Evolutionary conservation across 768 basidiomycete genomes (phyloP).

Genomic region (Leucosporidium creatinivorum): DNA sequence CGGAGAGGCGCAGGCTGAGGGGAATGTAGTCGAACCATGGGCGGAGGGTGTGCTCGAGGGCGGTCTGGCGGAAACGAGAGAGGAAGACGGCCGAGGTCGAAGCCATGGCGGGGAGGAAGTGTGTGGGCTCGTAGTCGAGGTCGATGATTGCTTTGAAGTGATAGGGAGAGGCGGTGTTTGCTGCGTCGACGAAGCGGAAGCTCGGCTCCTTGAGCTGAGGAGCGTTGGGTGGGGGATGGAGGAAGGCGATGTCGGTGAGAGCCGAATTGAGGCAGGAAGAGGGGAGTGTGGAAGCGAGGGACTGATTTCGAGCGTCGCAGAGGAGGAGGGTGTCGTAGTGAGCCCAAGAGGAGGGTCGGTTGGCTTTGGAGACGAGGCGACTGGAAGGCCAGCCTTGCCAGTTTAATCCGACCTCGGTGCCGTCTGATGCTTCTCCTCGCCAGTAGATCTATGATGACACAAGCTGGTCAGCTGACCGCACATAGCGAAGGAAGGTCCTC

Average conservation of each 20-base stretch:
- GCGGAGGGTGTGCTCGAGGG: conserved; percentile 6
- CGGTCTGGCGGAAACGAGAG: background rate
- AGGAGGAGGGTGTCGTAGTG: conserved; percentile 10
- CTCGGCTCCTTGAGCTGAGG: conserved; percentile 9
- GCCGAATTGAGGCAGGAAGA: conserved; percentile 6
- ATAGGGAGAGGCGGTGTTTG: conserved; percentile 1
- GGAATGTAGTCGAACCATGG: conserved; percentile 22
- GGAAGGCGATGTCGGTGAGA: conserved; percentile 13
- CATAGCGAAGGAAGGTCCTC: no score
- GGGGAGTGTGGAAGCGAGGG: background rate
- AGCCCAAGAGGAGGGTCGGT: conserved; percentile 9
- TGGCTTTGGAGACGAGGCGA: conserved; percentile 6
- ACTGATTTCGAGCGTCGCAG: background rate
- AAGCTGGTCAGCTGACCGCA: no score
- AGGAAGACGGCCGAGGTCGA: conserved; percentile 5
- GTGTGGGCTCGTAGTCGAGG: conserved; percentile 14
- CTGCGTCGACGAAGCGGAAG: conserved; percentile 5
- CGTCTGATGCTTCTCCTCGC: conserved; percentile 16
- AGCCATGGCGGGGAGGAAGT: conserved; percentile 4
- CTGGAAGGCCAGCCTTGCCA: conserved; percentile 14
- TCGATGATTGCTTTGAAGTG: conserved; percentile 11
- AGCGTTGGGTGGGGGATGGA: background rate
- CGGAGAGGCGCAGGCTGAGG: background rate
- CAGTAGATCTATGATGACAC: conserved; percentile 1
- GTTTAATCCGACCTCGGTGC: background rate